Evolutionary conservation across 2,329 filamentous ascomycete species (phyloP).

Genomic region (Colletotrichum sansevieriae): DNA sequence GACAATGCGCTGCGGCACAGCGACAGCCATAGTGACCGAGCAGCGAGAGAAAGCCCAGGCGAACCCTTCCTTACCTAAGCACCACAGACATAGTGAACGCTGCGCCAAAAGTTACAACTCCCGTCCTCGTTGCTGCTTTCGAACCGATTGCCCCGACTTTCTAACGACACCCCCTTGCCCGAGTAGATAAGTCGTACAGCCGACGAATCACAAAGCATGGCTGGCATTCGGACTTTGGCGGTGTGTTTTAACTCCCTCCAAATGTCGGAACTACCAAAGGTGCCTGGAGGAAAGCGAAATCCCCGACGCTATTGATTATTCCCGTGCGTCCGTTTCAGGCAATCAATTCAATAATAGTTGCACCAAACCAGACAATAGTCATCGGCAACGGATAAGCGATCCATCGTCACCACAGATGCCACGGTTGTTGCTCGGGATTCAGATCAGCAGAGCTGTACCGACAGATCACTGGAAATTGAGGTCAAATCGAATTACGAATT

Average conservation of each 20-base stretch:
- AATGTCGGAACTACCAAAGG: slow-evolving; percentile 31
- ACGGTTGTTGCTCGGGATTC: neutral
- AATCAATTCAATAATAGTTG: neutral
- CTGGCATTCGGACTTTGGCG: slow-evolving; percentile 37
- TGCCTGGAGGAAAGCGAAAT: slow-evolving; percentile 31
- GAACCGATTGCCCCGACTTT: slow-evolving; percentile 25
- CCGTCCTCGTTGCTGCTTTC: slow-evolving; percentile 27
- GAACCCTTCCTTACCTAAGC: neutral
- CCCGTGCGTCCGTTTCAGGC: slow-evolving; percentile 17
- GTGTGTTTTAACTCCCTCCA: slow-evolving; percentile 35
- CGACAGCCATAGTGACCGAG: slow-evolving; percentile 3
- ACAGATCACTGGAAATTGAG: neutral
- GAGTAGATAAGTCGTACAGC: slow-evolving; percentile 15
- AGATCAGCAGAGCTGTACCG: neutral
- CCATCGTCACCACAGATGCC: neutral
- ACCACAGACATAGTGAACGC: neutral
- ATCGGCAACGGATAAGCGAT: slow-evolving; percentile 16
- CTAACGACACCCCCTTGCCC: slow-evolving; percentile 20
- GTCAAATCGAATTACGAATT: neutral
- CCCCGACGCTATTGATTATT: slow-evolving; percentile 26
- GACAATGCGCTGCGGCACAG: slow-evolving; percentile 19
- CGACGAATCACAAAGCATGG: slow-evolving; percentile 33
- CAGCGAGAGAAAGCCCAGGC: slow-evolving; percentile 7
- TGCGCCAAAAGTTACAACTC: slow-evolving; percentile 7
- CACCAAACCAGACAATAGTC: slow-evolving; percentile 3